These are phyloP conservation scores for Saccharomycopsis amapae DNA, from an alignment of 805 yeast genomes.

Conservation along the genomic window DNA sequence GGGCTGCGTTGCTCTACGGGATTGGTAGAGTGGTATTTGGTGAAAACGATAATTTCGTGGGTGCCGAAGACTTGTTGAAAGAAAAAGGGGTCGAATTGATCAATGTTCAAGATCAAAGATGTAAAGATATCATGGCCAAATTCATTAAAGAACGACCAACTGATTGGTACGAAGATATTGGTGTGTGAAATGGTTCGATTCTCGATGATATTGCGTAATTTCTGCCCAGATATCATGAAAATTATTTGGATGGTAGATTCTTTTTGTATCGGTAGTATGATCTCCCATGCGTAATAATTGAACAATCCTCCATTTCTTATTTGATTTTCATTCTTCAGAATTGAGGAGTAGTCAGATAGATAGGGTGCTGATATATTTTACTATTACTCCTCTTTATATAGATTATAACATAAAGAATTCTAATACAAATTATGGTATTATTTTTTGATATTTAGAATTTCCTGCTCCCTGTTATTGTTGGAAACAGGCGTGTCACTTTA, in stretches of 20 bases:
- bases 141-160: conserved; percentile 74
- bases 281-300: too few relatives aligned
- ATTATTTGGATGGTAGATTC: neutral
- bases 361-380: too few relatives aligned
- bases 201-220: neutral
- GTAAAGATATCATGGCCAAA: conserved; percentile 64
- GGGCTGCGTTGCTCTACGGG: conserved; percentile 86
- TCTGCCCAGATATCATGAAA: neutral
- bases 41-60: conserved; percentile 74
- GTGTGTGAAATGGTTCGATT: conserved; percentile 35
- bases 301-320: too few relatives aligned
- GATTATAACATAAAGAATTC: too few relatives aligned
- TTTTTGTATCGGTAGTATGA: too few relatives aligned
- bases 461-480: too few relatives aligned
- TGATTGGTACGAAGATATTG: conserved; percentile 80
- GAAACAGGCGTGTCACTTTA: too few relatives aligned
- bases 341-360: too few relatives aligned
- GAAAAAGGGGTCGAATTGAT: conserved; percentile 67
- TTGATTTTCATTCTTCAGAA: too few relatives aligned
- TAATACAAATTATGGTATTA: too few relatives aligned
- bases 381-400: too few relatives aligned
- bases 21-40: conserved; percentile 83
- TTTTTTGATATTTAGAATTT: too few relatives aligned
- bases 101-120: conserved; percentile 49
- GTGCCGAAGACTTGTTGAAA: conserved; percentile 72